A percentile compares a stretch with the other conserved stretches of the same genome.
Conservation (phyloP, 148 eudicot genomes). For the Rhododendron ferrugineum region DNA sequence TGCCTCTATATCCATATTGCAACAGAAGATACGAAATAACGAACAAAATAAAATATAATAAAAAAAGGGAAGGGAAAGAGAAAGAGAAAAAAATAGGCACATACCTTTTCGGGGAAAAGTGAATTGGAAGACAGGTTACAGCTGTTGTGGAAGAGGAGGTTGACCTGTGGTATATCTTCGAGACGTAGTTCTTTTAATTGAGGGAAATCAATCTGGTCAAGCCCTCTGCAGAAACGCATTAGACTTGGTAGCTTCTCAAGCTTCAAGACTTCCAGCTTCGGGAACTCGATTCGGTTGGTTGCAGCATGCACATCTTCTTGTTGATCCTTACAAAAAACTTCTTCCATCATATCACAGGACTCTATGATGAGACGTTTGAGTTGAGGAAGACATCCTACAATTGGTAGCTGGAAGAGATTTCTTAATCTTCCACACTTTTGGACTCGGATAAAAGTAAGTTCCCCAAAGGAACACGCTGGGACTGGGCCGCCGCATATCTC, state of each 20-base stretch:
- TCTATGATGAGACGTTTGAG: not conserved
- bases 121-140: not conserved
- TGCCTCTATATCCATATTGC: too few relatives aligned
- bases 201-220: slow-evolving; percentile 6
- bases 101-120: not conserved
- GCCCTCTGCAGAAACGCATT: not conserved
- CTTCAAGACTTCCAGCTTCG: not conserved
- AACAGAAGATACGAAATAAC: too few relatives aligned
- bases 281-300: not conserved
- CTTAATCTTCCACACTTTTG: not conserved
- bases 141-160: not conserved
- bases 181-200: not conserved
- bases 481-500: not conserved
- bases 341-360: slow-evolving; percentile 9
- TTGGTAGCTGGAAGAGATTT: not conserved
- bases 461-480: not conserved
- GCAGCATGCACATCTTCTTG: not conserved
- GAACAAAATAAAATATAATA: too few relatives aligned
- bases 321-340: slow-evolving; percentile 4
- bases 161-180: not conserved
- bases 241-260: not conserved
- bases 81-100: too few relatives aligned
- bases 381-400: not conserved
- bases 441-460: not conserved
- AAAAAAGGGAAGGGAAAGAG: not conserved